Conservation (phyloP, 345 rosid genomes). For the Rhodomyrtus tomentosa region DNA sequence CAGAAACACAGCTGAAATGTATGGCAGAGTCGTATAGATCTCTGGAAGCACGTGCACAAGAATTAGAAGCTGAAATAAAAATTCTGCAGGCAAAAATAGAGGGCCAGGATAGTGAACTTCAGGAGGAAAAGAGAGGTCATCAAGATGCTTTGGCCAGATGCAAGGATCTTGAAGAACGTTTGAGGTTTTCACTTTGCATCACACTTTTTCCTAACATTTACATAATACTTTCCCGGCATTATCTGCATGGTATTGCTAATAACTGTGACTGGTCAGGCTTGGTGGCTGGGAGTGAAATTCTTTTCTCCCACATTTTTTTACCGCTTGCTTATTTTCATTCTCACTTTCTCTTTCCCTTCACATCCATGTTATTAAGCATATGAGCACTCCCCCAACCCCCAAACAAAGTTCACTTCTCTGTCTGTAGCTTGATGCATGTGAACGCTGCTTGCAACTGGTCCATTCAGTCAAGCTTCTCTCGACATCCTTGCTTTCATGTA, state of each 20-base stretch:
- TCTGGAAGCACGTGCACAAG: conserved; percentile 69
- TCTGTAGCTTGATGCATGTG: neutral
- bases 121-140: conserved; percentile 49
- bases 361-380: neutral
- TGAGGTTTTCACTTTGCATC: conserved; percentile 35
- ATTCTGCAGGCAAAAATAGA: conserved; percentile 45
- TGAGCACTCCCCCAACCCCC: neutral
- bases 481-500: neutral
- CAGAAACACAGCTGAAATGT: conserved; percentile 94
- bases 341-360: neutral
- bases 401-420: neutral
- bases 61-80: conserved; percentile 63
- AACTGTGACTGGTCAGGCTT: neutral
- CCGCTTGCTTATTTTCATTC: neutral
- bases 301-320: neutral
- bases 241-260: neutral
- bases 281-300: neutral
- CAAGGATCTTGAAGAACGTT: conserved; percentile 74
- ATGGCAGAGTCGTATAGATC: conserved; percentile 93
- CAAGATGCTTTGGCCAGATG: conserved; percentile 50
- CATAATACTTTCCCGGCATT: neutral
- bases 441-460: neutral
- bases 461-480: neutral
- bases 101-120: conserved; percentile 54
- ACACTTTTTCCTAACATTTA: neutral